These are phyloP conservation scores for Emericellopsis cladophorae DNA, from an alignment of 2,329 filamentous ascomycete species.

Conservation along the genomic window DNA sequence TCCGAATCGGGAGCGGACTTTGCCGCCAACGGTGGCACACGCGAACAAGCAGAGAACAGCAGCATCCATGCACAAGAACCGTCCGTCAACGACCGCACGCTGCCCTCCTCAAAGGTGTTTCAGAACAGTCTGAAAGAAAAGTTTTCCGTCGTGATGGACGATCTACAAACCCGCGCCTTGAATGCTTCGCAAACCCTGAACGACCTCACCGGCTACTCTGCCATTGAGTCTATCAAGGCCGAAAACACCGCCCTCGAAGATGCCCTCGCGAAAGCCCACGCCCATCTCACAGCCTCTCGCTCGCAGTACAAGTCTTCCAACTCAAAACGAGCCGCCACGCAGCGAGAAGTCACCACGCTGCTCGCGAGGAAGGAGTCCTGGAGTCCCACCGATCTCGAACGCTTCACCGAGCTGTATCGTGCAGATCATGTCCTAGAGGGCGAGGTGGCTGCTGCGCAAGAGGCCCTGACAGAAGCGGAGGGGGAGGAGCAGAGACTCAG, in stretches of 20 bases:
- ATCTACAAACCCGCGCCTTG: constrained; percentile 73
- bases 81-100: constrained; percentile 6
- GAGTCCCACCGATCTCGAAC: constrained; percentile 76
- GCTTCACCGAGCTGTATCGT: constrained; percentile 86
- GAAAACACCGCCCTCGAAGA: constrained; percentile 59
- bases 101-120: constrained; percentile 14
- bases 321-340: constrained; percentile 69
- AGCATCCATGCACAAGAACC: not conserved
- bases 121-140: constrained; percentile 15
- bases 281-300: constrained; percentile 58
- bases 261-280: constrained; percentile 45
- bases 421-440: constrained; percentile 90
- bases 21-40: too few relatives aligned
- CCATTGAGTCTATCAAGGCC: constrained; percentile 74
- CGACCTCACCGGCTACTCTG: constrained; percentile 85
- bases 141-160: constrained; percentile 60
- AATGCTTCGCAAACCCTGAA: constrained; percentile 82
- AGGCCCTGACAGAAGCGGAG: constrained; percentile 63
- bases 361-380: constrained; percentile 90
- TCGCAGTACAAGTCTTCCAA: constrained; percentile 73
- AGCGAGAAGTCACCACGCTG: constrained; percentile 89
- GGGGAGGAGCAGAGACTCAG: constrained; percentile 66
- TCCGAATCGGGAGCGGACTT: too few relatives aligned
- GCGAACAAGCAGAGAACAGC: not conserved
- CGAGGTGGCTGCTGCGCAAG: constrained; percentile 59